Evolutionary conservation across 768 basidiomycete genomes (phyloP).

Genomic region (Lactarius hengduanensis): DNA sequence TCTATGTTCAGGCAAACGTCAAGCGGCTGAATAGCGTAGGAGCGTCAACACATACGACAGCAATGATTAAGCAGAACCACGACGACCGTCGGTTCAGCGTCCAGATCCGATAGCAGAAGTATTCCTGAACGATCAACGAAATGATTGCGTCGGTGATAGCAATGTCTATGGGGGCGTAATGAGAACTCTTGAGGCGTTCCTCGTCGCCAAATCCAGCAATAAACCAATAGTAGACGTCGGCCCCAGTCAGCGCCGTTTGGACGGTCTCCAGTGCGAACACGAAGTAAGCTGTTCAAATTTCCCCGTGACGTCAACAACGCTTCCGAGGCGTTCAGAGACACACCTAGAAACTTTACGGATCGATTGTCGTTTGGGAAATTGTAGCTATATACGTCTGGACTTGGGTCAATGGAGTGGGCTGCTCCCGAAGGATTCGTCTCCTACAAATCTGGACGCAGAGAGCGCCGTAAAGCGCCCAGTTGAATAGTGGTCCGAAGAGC

Average conservation of each 20-base stretch:
- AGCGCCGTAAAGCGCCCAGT: background rate
- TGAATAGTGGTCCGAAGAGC: conserved; percentile 1
- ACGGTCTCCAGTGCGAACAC: background rate
- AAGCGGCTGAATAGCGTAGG: background rate
- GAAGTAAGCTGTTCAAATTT: conserved; percentile 16
- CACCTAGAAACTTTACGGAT: conserved; percentile 4
- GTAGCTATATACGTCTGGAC: background rate
- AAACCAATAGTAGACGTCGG: conserved; percentile 34
- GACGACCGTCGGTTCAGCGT: conserved; percentile 19
- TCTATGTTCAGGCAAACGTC: background rate
- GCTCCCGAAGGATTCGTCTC: background rate
- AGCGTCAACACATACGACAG: background rate
- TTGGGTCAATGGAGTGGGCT: background rate
- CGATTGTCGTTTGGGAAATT: background rate
- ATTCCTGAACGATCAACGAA: conserved; percentile 34
- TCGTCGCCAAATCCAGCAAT: conserved; percentile 35
- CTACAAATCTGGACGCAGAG: conserved; percentile 26
- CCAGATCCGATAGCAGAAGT: conserved; percentile 26
- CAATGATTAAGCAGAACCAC: background rate
- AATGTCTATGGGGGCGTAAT: conserved; percentile 16
- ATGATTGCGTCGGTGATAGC: conserved; percentile 33
- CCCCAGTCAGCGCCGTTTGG: conserved; percentile 11
- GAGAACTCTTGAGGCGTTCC: conserved; percentile 25
- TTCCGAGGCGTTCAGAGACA: background rate
- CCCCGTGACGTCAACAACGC: conserved; percentile 28